Evolutionary conservation across 2,329 filamentous ascomycete species (phyloP), one percentile per base, ranked within the genome.

Genomic region (Colletotrichum sp.): DNA sequence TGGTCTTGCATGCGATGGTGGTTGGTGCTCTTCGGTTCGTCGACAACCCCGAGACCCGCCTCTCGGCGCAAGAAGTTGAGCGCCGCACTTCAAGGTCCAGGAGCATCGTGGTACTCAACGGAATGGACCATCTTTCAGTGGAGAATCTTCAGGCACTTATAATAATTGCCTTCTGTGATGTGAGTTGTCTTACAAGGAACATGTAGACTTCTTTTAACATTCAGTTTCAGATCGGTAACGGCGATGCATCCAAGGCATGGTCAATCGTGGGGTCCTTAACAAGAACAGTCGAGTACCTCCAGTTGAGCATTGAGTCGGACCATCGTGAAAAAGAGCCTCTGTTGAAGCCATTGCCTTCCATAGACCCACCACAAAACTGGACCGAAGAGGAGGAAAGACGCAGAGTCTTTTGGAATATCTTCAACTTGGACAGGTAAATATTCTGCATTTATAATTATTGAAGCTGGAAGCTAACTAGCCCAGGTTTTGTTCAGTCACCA

Each of bases 101-200:
- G 36, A 77, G 77, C 5, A 74, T 78, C 30, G 82, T 85, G 3
- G 75, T 84, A 6, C 75, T 84, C 8, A 80, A 78, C 5, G 81
- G 82, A 9, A 82, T 86, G 81, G 80, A 84, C 27, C 78, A 78
- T 8, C 79, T 86, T 5, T 83, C 82, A 0, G 83, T 86, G 8
- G 84, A 85, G 75, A 85, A 82, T 25, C 69, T 85, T 9, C 84
- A 86, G 66, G 84, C 84, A 3, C 73, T 86, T 19, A 81, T 83
- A 7, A 86, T 87, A 8, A 78, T 86, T 49, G 82, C 82, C 2
- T 86, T 86, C 70, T 81, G 84, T 62, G 82, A 85, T 77, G 85
- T 85, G 76, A 78, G 79, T 67, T 4, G 1, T 2, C 34, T 29
- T 22, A n/a, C 2, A 8, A n/a, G 52, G 16, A 12, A 6, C 2